Conservation (phyloP, 1,284 basidiomycete species). For the Papiliotrema terrestris region DNA sequence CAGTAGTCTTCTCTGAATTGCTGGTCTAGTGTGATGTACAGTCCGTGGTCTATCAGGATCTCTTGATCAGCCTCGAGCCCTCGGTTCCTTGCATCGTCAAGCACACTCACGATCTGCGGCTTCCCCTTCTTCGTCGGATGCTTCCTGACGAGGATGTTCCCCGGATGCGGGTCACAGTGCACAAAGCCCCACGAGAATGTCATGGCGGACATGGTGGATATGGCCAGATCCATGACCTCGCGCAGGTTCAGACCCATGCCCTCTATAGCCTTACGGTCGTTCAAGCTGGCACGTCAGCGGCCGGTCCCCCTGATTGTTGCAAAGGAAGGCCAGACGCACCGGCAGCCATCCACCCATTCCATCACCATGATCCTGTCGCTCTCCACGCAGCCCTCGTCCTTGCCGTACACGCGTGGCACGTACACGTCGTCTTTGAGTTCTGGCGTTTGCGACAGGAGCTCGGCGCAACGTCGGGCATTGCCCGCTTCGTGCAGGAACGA, state of each 20-base stretch:
- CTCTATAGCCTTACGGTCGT: conserved; percentile 57
- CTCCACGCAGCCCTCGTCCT: conserved; percentile 55
- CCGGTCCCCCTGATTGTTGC: background rate
- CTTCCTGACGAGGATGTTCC: conserved; percentile 77
- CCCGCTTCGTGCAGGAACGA: conserved; percentile 67
- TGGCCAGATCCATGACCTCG: conserved; percentile 51
- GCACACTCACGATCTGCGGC: conserved; percentile 65
- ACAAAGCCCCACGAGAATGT: conserved; percentile 88
- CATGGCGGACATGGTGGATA: conserved; percentile 71
- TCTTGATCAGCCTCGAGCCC: conserved; percentile 10
- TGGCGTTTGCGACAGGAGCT: conserved; percentile 51
- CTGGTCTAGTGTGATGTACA: conserved; percentile 69
- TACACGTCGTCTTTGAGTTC: conserved; percentile 66
- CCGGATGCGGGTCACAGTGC: conserved; percentile 62
- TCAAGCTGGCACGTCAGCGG: conserved; percentile 53
- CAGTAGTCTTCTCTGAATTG: conserved; percentile 70
- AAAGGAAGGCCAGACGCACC: conserved; percentile 25
- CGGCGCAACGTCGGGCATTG: conserved; percentile 47
- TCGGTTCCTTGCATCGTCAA: background rate
- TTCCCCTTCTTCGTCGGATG: conserved; percentile 58
- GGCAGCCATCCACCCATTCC: conserved; percentile 71
- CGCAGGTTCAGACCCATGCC: conserved; percentile 51
- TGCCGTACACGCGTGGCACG: conserved; percentile 71
- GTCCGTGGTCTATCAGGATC: conserved; percentile 76
- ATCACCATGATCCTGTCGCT: conserved; percentile 76